phyloP scores from a whole-genome alignment of 805 yeast species.

The Myxozyma monticola region DNA sequence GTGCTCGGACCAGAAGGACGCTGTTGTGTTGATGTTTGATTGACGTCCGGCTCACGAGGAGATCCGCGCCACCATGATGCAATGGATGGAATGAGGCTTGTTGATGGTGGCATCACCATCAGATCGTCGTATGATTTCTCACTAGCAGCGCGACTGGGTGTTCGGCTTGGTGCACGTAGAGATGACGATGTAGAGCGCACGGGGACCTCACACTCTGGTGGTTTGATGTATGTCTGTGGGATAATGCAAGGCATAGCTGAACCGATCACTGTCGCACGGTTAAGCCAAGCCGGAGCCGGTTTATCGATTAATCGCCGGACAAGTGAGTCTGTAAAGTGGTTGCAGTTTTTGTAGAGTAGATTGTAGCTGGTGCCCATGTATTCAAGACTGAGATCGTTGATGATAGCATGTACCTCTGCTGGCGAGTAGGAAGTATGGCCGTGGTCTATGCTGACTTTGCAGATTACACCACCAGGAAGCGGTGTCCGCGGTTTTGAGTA shows the following conservation, averaged over 20 bases:
- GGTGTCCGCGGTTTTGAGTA: constrained; percentile 25
- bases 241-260: constrained; percentile 24
- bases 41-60: too few relatives aligned
- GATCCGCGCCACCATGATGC: too few relatives aligned
- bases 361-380: constrained; percentile 29
- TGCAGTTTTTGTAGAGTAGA: constrained; percentile 28
- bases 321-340: constrained; percentile 26
- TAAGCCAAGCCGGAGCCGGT: constrained; percentile 28
- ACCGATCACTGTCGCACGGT: constrained; percentile 25
- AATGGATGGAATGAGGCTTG: too few relatives aligned
- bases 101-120: constrained; percentile 1
- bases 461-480: constrained; percentile 23
- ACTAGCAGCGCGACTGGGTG: not conserved
- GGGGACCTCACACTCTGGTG: constrained; percentile 19
- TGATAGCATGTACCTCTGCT: constrained; percentile 26
- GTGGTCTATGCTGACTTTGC: constrained; percentile 21
- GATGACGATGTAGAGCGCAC: constrained; percentile 1
- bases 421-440: constrained; percentile 24
- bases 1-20: too few relatives aligned
- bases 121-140: constrained; percentile 17
- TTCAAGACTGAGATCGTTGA: constrained; percentile 24
- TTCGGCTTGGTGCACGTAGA: not conserved
- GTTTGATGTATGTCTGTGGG: constrained; percentile 21
- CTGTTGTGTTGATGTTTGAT: too few relatives aligned
- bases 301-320: constrained; percentile 16